Evolutionary conservation across 208 protist genomes (phyloP), one percentile per base, ranked within the genome.

Genomic region (Trypanosoma cruzi): DNA sequence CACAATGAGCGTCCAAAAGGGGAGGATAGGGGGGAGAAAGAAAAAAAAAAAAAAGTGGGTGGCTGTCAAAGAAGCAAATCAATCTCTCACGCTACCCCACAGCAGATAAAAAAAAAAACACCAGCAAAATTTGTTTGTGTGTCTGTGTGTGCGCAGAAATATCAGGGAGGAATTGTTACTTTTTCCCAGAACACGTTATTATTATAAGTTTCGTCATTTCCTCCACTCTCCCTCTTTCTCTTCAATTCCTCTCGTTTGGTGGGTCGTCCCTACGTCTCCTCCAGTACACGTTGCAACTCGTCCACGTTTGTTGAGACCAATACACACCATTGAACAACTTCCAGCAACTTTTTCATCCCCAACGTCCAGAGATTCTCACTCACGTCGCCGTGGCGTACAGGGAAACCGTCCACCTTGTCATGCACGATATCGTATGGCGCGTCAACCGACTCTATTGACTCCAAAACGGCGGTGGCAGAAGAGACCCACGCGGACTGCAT

Each of bases 311-410:
- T 46, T 26, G 85, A 89, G 22, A 79, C 91, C 29, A 68, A 31
- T 59, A 86, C 75, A 60, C 88, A 94, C 89, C 91, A 96, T 75
- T 81, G 79, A 50, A 94, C 81, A 28, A 90, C 82, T 13, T 73
- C 73, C 58, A 94, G 64, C 32, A 96, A 60, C 70, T 92, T 89
- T 69, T 88, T 86, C 88, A 94, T 93, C 16, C 73, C 88, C 7
- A 93, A 37, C 11, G 88, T 88, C 91, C 91, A 96, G 42, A 87
- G 59, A 7, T 73, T 73, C 1, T 93, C 88, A 11, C 80, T 66
- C 31, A 86, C 80, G 32, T 59, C 72, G 40, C 88, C 86, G 62
- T 92, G 81, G 0, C 79, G 77, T 0, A 96, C 68, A 3, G 81
- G 82, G 36, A 87, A 88, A 13, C 91, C 86, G 34, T 87, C 80